Evolutionary conservation across 2,329 filamentous ascomycete genomes (phyloP).

Genomic region (Drechslerella dactyloides): DNA sequence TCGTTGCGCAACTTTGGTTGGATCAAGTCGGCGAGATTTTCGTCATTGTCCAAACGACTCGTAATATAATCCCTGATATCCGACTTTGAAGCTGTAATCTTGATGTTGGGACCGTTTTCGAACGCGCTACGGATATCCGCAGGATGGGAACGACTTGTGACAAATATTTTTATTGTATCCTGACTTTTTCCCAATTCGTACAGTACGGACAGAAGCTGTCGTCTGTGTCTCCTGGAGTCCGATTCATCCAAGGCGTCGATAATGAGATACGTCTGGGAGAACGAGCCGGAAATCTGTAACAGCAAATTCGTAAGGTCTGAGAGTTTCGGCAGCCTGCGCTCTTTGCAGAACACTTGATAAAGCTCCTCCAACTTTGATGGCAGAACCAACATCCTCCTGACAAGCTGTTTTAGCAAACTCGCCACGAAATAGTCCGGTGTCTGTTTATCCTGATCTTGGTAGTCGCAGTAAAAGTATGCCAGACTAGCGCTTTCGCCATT

Average conservation of each 20-base stretch:
- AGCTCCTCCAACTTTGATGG: conserved; percentile 22
- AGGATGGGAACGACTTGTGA: conserved; percentile 35
- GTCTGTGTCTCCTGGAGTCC: conserved; percentile 25
- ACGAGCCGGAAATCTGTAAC: conserved; percentile 16
- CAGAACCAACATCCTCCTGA: conserved; percentile 14
- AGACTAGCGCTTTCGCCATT: conserved; percentile 17
- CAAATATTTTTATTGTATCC: conserved; percentile 23
- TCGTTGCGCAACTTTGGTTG: conserved; percentile 33
- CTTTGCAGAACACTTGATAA: conserved; percentile 37
- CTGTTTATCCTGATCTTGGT: conserved; percentile 39
- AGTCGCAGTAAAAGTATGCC: conserved; percentile 39
- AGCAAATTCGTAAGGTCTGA: conserved; percentile 19
- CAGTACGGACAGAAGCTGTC: conserved; percentile 13
- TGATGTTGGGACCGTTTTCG: conserved; percentile 34
- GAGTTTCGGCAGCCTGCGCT: conserved; percentile 26
- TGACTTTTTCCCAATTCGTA: conserved; percentile 22
- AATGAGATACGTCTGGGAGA: conserved; percentile 32
- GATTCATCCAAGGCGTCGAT: conserved; percentile 35
- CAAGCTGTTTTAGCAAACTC: conserved; percentile 24
- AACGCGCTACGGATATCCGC: conserved; percentile 27
- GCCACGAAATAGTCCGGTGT: conserved; percentile 35
- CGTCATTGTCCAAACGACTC: conserved; percentile 26
- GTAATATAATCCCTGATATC: conserved; percentile 40
- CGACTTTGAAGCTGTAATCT: conserved; percentile 31
- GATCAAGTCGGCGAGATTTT: conserved; percentile 32